Base-by-base conservation (phyloP, 2,329 filamentous ascomycete genomes). In the Xenosphaeropsis pyriputrescens region DNA sequence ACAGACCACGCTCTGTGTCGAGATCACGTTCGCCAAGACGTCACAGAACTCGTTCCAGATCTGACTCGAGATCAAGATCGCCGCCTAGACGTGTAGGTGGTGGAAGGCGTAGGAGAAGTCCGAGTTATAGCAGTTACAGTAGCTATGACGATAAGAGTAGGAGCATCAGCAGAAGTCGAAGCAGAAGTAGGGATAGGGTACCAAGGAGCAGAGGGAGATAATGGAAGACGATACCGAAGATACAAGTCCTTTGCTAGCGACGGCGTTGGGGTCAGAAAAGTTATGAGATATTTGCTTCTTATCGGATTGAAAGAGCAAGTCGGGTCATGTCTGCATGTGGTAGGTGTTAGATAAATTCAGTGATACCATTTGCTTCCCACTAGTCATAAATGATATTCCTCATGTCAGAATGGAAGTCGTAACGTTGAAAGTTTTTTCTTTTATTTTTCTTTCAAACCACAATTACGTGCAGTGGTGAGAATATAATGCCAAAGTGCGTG, bases 41-140 rank as follows among this genome's bases (percentile, higher is more conserved):
- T 13, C 49, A 54, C 35, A 52, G 61, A 41, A 62, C 56, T 37
- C 51, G 55, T 2, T 59, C 60, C 13, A 55, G 58, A 41, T 61
- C 59, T 6, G 46, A 47, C 42, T 59, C 58, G 18, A 53, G 59
- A 15, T 64, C 61, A 3, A 51, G 50, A 32, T 51, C 50, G 11
- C 52, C 52, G 26, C 49, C 51, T 16, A 46, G 53, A 46, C 43
- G 50, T 32, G 39, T 46, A 35, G 50, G 50, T 37, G 47, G 48
- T 14, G 37, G 49, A 36, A 43, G 51, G 38, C 61, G 69, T 43
- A 62, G 71, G 43, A 63, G 74, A 45, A 75, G 72, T 47, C 70
- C 70, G 4, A 79, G 73, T 48, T 77, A 77, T 48, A 72, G 67
- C 47, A 75, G 72, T 45, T 75, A 75, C 47, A 70, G 67, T 49